Percentiles rank a stretch among this genome's conserved stretches.
phyloP scores from a whole-genome alignment of 345 rosid species.

The Clausena lansium region DNA sequence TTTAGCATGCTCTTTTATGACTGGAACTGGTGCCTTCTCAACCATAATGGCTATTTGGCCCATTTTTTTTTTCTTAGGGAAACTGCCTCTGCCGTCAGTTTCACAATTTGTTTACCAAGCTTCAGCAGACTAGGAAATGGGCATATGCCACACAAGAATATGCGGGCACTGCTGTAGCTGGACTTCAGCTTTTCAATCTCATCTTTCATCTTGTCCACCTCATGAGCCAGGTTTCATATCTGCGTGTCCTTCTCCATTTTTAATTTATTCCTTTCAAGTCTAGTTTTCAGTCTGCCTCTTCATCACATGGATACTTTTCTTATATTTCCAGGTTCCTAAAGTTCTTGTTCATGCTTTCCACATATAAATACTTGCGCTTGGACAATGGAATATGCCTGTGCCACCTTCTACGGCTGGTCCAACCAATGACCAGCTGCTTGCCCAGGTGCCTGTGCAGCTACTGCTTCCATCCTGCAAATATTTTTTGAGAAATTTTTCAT shows the following conservation, averaged over 20 bases:
- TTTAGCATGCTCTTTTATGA: not conserved
- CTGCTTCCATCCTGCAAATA: not conserved
- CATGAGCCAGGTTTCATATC: not conserved
- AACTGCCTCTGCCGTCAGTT: not conserved
- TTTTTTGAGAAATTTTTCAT: too few relatives aligned
- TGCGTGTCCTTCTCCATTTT: not conserved
- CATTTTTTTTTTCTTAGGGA: not conserved
- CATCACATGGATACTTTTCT: not conserved
- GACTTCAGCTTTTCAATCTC: not conserved
- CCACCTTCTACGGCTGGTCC: not conserved
- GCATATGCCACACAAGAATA: not conserved
- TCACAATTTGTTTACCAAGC: not conserved
- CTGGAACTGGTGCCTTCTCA: not conserved
- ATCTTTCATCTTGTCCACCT: not conserved
- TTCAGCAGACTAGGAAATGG: not conserved
- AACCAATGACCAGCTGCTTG: not conserved
- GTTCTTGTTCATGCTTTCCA: not conserved
- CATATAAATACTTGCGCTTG: not conserved
- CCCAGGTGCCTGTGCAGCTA: not conserved
- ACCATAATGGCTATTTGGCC: not conserved
- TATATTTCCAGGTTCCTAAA: not conserved
- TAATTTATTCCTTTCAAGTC: not conserved
- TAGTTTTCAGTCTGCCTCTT: not conserved
- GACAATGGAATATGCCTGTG: not conserved
- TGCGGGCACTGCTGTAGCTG: too few relatives aligned